A percentile compares a stretch with the other conserved stretches of the same genome.
Conservation (phyloP, 2,329 filamentous ascomycete species). For the Bertia moriformis region DNA sequence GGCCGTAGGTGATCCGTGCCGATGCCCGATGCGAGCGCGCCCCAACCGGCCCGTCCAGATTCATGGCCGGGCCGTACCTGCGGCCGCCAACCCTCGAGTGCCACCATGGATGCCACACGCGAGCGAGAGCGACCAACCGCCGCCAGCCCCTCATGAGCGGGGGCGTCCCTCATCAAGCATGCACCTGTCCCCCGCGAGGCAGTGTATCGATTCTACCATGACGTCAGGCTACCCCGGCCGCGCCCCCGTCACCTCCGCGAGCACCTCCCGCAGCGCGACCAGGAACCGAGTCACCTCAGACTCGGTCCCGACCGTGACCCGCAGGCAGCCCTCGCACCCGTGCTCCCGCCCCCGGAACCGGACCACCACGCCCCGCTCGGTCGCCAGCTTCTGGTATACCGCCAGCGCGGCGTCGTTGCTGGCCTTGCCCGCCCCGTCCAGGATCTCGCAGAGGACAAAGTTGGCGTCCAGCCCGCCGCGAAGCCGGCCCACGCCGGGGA, state of each 20-base stretch:
- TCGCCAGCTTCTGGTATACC: conserved; percentile 74
- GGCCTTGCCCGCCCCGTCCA: conserved; percentile 57
- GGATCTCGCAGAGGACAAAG: conserved; percentile 80
- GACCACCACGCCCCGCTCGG: conserved; percentile 78
- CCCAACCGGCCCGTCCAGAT: no score
- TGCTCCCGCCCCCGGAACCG: conserved; percentile 85
- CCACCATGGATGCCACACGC: no score
- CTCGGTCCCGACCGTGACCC: conserved; percentile 86
- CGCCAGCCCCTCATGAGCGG: no score
- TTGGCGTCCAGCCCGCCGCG: conserved; percentile 71
- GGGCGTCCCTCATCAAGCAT: no score
- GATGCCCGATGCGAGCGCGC: no score
- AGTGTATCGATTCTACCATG: background rate
- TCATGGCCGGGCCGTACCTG: no score
- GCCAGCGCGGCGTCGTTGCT: conserved; percentile 66
- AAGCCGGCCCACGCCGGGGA: conserved; percentile 68
- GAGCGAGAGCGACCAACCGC: no score
- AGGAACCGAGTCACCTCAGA: conserved; percentile 71
- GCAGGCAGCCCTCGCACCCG: conserved; percentile 74
- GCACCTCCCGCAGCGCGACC: conserved; percentile 39
- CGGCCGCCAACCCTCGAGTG: no score
- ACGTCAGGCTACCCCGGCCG: conserved; percentile 9
- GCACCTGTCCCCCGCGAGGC: background rate
- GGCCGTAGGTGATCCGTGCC: no score
- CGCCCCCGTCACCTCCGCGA: conserved; percentile 31